A percentile compares a stretch with the other conserved stretches of the same genome.
phyloP scores from a whole-genome alignment of 208 protist species.

The Endotrypanum monterogeii region DNA sequence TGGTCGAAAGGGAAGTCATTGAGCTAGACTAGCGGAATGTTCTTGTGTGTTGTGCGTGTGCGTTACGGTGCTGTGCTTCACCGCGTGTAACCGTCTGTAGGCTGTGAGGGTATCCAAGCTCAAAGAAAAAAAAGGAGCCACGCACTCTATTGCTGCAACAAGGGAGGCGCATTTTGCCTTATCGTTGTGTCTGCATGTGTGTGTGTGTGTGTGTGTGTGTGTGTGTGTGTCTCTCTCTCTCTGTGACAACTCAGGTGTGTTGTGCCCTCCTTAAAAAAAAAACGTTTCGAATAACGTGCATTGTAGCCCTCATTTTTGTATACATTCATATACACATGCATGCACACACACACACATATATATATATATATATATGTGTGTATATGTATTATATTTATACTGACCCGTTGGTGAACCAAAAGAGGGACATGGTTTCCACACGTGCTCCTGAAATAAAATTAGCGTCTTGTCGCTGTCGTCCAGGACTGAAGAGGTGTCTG shows the following conservation, averaged over 20 bases:
- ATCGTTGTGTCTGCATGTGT: not conserved
- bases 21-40: conserved; percentile 5
- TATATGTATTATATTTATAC: too few species aligned
- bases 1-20: not conserved
- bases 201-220: not conserved
- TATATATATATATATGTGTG: too few species aligned
- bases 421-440: too few species aligned
- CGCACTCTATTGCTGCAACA: not conserved
- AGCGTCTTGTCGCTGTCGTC: too few species aligned
- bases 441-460: too few species aligned
- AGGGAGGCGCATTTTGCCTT: not conserved
- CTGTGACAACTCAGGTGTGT: too few species aligned
- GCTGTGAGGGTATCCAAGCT: not conserved
- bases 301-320: too few species aligned
- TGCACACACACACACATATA: too few species aligned
- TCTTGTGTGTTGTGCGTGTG: not conserved
- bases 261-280: conserved; percentile 3
- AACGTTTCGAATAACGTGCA: too few species aligned
- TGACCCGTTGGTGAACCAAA: too few species aligned
- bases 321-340: too few species aligned
- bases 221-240: not conserved
- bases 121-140: not conserved
- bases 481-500: too few species aligned
- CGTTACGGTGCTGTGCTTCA: not conserved
- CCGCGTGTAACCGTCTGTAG: not conserved